These are phyloP conservation scores for Isoetes engelmannii DNA, from an alignment of 83 land plant species.

Conservation along the genomic window DNA sequence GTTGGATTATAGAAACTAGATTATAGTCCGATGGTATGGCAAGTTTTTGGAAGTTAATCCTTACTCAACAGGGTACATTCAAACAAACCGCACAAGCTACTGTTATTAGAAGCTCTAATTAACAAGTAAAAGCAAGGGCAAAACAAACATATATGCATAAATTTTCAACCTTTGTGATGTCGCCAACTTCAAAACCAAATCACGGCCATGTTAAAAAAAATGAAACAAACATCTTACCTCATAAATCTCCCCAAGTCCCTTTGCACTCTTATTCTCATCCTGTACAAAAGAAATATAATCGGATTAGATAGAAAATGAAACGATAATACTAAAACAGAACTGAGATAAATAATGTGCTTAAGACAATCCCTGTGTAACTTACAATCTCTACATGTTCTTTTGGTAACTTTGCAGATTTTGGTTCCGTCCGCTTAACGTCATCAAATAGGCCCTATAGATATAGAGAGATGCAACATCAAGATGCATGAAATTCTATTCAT, in stretches of 20 bases:
- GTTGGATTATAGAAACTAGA: no score
- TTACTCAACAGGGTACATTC: no score
- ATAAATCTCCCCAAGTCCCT: constrained; percentile 89
- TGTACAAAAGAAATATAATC: constrained; percentile 24
- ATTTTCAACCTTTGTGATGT: background rate
- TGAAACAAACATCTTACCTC: constrained; percentile 52
- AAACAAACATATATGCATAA: background rate
- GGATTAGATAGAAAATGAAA: no score
- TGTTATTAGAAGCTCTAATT: no score
- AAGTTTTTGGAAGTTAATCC: no score
- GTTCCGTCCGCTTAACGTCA: constrained; percentile 68
- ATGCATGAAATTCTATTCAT: background rate
- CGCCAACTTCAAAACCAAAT: background rate
- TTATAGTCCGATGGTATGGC: no score
- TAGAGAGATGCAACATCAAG: background rate
- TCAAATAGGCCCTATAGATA: constrained; percentile 67
- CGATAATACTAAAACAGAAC: no score
- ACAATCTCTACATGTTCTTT: constrained; percentile 70
- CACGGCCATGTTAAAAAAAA: background rate
- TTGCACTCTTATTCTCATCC: constrained; percentile 94
- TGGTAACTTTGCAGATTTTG: constrained; percentile 45
- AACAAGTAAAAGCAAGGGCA: background rate
- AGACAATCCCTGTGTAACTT: background rate
- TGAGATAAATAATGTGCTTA: no score
- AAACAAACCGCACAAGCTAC: no score